Evolutionary conservation across 2,329 filamentous ascomycete genomes (phyloP).

Genomic region (Fusarium avenaceum): DNA sequence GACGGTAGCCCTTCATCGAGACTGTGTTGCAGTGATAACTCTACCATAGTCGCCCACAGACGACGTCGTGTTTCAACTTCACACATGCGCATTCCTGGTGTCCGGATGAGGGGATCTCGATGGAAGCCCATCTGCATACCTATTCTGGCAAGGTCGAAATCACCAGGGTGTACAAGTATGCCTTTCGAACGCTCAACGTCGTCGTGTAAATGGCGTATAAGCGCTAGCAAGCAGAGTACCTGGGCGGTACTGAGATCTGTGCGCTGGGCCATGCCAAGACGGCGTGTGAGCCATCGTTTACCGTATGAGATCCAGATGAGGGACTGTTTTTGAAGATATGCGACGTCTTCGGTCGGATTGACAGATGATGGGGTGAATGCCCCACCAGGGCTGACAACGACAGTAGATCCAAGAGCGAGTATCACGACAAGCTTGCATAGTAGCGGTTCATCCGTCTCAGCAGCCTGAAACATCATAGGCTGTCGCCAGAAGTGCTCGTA

Average conservation of each 20-base stretch:
- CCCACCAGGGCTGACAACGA: not conserved
- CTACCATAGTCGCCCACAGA: slow-evolving; percentile 2
- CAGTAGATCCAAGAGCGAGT: not conserved
- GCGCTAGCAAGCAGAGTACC: not conserved
- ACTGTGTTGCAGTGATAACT: not conserved
- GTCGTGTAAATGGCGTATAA: not conserved
- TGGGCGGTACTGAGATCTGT: not conserved
- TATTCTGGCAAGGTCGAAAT: slow-evolving; percentile 1
- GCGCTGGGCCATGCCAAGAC: not conserved
- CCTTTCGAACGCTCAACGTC: not conserved
- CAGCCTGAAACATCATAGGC: not conserved
- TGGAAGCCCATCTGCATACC: slow-evolving; percentile 6
- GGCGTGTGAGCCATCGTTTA: not conserved
- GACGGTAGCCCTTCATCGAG: not conserved
- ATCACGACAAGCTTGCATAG: not conserved
- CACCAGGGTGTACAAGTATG: not conserved
- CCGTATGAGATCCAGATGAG: not conserved
- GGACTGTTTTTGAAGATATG: slow-evolving; percentile 1
- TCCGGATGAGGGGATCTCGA: not conserved
- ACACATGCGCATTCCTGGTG: not conserved
- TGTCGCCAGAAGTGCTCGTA: slow-evolving; percentile 3
- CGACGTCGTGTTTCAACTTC: not conserved
- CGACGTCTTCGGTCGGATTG: not conserved
- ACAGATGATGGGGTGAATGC: not conserved
- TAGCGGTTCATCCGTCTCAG: not conserved